Evolutionary conservation across 2,329 filamentous ascomycete species (phyloP), one percentile per base, ranked within the genome.

Genomic region (Curvularia lunata): DNA sequence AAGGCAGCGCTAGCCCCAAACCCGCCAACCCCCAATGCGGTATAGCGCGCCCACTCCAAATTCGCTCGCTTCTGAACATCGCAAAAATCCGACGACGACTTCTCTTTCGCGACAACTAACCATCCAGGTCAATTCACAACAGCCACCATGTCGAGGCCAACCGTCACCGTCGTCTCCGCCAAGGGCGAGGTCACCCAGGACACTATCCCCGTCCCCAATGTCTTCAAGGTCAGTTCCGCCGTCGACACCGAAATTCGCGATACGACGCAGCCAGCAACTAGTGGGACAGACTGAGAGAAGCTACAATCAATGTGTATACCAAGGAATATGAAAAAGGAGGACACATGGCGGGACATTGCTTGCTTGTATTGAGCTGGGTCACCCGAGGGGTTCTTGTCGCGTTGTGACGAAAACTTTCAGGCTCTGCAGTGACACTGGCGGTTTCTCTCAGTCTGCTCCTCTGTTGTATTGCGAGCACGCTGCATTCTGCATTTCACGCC

Each of bases 161-260:
- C 93, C 80, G 95, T 99, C 82, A 91, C 92, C 81, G 93, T 99
- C 85, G 88, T 96, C 85, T 89, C 90, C 84, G 92, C 92, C 84
- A 93, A 97, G 89, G 95, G 95, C 86, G 86, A 90, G 85, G 86
- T 92, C 84, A 91, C 88, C 83, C 91, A 91, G 81, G 87, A 90
- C 81, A 94, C 93, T 79, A 88, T 93, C 83, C 87, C 95, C 81
- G 89, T 98, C 77, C 95, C 96, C 79, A 88, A 92, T 83, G 94
- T 99, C 85, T 99, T 99, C 91, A 88, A 88, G 83, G 74, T 71
- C 52, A 74, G 73, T 74, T 49, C 37, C 41, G 51, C 47, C 53
- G 52, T 49, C 58, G 49, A 55, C 55, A 51, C 55, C 59, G 59
- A 57, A 54, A 38, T 53, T 61, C 60, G 57, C 54, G 52, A 53